These are phyloP conservation scores for Clohesyomyces aquaticus DNA, from an alignment of 495 filamentous ascomycete species.

Conservation along the genomic window DNA sequence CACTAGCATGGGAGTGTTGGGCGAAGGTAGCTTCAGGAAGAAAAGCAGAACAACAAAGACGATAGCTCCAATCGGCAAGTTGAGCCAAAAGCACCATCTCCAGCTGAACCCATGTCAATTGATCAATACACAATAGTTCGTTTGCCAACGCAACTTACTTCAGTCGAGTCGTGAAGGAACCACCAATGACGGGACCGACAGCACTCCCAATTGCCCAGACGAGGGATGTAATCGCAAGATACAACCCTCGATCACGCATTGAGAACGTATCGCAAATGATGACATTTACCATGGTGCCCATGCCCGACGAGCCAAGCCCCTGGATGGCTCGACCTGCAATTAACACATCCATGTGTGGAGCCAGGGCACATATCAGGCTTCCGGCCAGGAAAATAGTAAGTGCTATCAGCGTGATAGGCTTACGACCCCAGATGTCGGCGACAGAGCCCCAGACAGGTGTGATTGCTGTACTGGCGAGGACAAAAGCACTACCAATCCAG, in stretches of 20 bases:
- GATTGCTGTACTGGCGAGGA: constrained; percentile 20
- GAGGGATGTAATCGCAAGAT: constrained; percentile 15
- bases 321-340: constrained; percentile 37
- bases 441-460: constrained; percentile 21
- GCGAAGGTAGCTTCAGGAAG: constrained; percentile 35
- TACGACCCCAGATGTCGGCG: constrained; percentile 27
- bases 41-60: constrained; percentile 13
- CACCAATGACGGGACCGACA: constrained; percentile 64
- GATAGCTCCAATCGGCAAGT: constrained; percentile 9
- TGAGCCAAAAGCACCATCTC: constrained; percentile 20
- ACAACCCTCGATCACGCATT: constrained; percentile 16
- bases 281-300: constrained; percentile 14
- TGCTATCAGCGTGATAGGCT: constrained; percentile 24
- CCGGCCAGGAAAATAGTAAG: constrained; percentile 30
- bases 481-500: constrained; percentile 31
- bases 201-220: constrained; percentile 33
- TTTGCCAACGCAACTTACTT: neutral
- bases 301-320: constrained; percentile 14
- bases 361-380: constrained; percentile 28
- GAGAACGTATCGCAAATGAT: constrained; percentile 19
- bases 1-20: constrained; percentile 14
- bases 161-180: constrained; percentile 53
- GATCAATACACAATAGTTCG: neutral
- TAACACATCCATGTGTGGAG: constrained; percentile 25
- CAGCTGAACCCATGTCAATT: constrained; percentile 13